phyloP scores from a whole-genome alignment of 2,329 filamentous ascomycete genomes.

The Aphanoascus verrucosus region DNA sequence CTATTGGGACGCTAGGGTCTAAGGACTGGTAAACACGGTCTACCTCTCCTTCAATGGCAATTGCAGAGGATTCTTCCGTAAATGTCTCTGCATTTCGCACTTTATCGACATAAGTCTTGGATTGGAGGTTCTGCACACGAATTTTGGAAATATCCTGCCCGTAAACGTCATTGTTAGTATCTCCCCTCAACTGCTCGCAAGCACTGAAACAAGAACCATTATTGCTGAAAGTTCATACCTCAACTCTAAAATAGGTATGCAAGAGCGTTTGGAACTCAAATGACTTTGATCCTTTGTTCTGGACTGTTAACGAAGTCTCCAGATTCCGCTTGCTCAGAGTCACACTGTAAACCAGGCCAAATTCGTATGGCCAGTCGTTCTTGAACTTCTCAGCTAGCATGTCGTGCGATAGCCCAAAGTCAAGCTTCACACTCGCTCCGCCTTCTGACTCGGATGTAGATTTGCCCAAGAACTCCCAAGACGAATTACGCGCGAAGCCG shows the following conservation, averaged over 20 bases:
- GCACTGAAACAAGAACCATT: too few relatives aligned
- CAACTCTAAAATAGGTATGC: constrained; percentile 78
- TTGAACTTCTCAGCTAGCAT: constrained; percentile 59
- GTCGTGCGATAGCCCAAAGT: constrained; percentile 75
- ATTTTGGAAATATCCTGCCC: constrained; percentile 66
- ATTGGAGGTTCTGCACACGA: constrained; percentile 63
- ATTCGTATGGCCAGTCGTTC: constrained; percentile 72
- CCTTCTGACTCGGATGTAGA: constrained; percentile 55
- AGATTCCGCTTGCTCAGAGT: constrained; percentile 65
- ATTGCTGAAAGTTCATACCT: too few relatives aligned
- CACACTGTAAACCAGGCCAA: constrained; percentile 87
- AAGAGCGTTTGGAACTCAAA: constrained; percentile 89
- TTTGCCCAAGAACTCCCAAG: constrained; percentile 92
- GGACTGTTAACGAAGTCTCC: constrained; percentile 71
- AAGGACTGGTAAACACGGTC: constrained; percentile 74
- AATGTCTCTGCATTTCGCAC: constrained; percentile 52
- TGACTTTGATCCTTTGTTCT: constrained; percentile 69
- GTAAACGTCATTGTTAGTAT: not conserved
- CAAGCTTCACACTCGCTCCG: constrained; percentile 73
- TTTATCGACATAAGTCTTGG: constrained; percentile 74
- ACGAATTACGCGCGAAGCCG: constrained; percentile 29
- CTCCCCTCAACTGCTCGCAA: not conserved
- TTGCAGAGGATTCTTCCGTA: constrained; percentile 52
- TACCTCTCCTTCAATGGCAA: constrained; percentile 66
- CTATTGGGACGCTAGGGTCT: constrained; percentile 39